Base-by-base conservation (phyloP, 2,329 filamentous ascomycete species). In the Penicillium psychrosexuale region DNA sequence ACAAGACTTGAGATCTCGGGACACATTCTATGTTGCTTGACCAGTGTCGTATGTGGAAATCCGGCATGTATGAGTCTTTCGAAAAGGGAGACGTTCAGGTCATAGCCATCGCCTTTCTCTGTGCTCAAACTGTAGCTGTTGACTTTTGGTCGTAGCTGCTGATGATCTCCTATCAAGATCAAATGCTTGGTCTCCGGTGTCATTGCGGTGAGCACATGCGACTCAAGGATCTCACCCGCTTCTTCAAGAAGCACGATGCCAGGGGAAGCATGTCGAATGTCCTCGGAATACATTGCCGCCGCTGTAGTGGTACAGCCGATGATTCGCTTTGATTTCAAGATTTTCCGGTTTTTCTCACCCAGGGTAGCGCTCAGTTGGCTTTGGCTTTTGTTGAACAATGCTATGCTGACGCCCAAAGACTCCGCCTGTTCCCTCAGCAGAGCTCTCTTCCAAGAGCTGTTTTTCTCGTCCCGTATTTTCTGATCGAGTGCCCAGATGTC, bases 281-380 rank as follows among this genome's bases (percentile, higher is more conserved):
- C 74, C 0, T 78, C 70, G 0, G 77, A 71, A 47, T 87, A 81
- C 70, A 79, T 90, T 0, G 88, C 85, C 0, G 87, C 87, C 0
- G 77, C 86, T 0, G 85, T 91, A 0, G 88, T 91, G 0, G 88
- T 91, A 59, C 85, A 89, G 0, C 79, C 86, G 40, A 91, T 85
- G 12, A 91, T 78, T 1, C 80, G 75, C 62, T 83, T 87, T 0
- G 62, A 66, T n/a, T 71, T 69, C 2, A 90, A 75, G 0, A 79
- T 73, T 0, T 47, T 24, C 2, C 53, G 45, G 3, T 38, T 60
- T 24, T 34, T 63, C 28, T 67, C 58, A 6, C 56, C 52, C 36
- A 43, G 58, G 2, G 58, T 12, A 6, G 47, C 42, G 2, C 53
- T 53, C 3, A 65, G 37, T 19, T 37, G 49, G 8, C 47, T 38